phyloP scores from a whole-genome alignment of 306 rosid genomes.

The Rubus idaeus region DNA sequence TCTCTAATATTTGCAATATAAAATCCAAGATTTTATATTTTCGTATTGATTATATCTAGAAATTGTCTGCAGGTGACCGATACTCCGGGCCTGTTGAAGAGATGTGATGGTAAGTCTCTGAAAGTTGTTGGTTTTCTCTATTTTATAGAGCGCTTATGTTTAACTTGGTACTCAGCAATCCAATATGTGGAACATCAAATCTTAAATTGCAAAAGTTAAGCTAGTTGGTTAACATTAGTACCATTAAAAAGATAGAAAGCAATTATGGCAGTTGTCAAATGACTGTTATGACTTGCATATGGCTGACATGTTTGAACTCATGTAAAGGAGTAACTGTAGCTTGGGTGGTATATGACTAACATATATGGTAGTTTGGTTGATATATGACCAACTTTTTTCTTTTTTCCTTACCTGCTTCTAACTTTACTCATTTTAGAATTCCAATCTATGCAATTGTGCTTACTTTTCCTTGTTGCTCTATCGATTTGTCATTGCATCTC shows the following conservation, averaged over 20 bases:
- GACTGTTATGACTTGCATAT: not conserved
- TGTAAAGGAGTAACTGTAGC: not conserved
- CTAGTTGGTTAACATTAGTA: not conserved
- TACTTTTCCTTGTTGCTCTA: constrained; percentile 4
- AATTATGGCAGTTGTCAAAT: not conserved
- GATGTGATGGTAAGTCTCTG: constrained; percentile 62
- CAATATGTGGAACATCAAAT: not conserved
- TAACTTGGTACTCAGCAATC: not conserved
- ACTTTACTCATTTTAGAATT: no score
- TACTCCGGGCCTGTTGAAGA: constrained; percentile 86
- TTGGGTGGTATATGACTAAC: not conserved
- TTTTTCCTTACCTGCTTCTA: not conserved
- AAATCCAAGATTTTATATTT: not conserved
- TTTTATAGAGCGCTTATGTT: not conserved
- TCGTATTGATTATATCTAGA: constrained; percentile 7
- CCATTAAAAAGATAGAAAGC: not conserved
- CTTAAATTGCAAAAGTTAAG: constrained; percentile 2
- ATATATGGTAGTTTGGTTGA: not conserved
- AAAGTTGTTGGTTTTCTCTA: not conserved
- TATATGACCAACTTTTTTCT: not conserved
- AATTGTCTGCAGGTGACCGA: constrained; percentile 73
- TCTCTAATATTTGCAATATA: constrained; percentile 12
- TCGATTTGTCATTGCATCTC: constrained; percentile 11
- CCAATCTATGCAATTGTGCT: not conserved
- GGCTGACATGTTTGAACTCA: not conserved